Percentiles rank a stretch among this genome's conserved stretches.
phyloP scores from a whole-genome alignment of 192 early-diverging fungal species.

The Mortierella alpina region DNA sequence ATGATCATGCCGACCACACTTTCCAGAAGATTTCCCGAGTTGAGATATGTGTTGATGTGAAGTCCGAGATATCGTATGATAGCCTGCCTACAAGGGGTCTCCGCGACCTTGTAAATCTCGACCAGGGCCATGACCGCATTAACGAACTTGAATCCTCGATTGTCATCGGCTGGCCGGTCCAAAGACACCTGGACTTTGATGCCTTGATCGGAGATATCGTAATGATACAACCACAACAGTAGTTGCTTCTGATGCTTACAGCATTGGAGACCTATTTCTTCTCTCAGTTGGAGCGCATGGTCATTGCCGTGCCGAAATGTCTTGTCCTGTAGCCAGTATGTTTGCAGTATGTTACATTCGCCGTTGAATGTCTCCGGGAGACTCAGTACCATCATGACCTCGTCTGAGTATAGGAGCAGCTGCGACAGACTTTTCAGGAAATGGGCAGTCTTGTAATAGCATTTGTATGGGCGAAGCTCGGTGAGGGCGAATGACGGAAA shows the following conservation, averaged over 20 bases:
- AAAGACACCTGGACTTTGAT: conserved; percentile 2
- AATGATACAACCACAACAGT: background rate
- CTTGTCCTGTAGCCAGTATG: conserved; percentile 8
- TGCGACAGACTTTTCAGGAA: background rate
- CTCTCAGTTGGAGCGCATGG: background rate
- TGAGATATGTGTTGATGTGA: conserved; percentile 12
- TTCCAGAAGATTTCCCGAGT: conserved; percentile 6
- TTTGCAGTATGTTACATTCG: conserved; percentile 12
- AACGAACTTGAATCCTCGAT: conserved; percentile 8
- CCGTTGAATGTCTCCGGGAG: conserved; percentile 15
- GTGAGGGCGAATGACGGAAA: conserved; percentile 1
- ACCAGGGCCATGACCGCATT: conserved; percentile 9
- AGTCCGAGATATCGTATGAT: conserved; percentile 8
- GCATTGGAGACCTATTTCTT: background rate
- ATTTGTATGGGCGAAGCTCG: background rate
- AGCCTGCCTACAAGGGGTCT: background rate
- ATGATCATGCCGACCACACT: conserved; percentile 7
- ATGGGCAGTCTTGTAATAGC: conserved; percentile 2
- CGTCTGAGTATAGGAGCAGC: conserved; percentile 12
- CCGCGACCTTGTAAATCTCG: conserved; percentile 9
- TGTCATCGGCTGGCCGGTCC: background rate
- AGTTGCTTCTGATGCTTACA: conserved; percentile 16
- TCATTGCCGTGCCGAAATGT: background rate
- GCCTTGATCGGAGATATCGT: background rate
- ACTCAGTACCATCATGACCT: conserved; percentile 6